Conservation (phyloP, 192 early-diverging fungal genomes). For the Mortierella antarctica region DNA sequence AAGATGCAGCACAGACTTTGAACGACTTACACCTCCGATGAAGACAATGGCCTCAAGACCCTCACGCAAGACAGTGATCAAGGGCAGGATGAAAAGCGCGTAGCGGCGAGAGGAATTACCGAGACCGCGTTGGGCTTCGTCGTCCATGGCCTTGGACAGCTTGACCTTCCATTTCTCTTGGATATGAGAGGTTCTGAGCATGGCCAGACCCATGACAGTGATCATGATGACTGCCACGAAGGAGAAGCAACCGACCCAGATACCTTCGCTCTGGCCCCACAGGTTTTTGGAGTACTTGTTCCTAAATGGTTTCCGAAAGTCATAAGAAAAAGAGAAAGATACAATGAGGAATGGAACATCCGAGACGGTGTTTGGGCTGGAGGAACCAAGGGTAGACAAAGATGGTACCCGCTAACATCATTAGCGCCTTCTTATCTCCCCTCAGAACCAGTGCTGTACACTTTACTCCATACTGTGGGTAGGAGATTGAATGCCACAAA, state of each 20-base stretch:
- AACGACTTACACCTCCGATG: constrained; percentile 78
- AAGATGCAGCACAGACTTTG: no score
- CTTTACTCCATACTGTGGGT: no score
- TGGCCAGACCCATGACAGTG: constrained; percentile 84
- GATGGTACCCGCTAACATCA: no score
- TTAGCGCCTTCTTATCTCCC: background rate
- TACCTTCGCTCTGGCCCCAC: constrained; percentile 67
- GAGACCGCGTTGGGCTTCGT: constrained; percentile 40
- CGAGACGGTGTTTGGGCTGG: no score
- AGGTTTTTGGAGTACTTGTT: constrained; percentile 40
- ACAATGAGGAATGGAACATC: background rate
- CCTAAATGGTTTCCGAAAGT: constrained; percentile 13
- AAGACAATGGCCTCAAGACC: constrained; percentile 90
- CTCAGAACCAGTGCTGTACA: no score
- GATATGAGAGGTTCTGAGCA: constrained; percentile 78
- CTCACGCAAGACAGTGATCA: constrained; percentile 86
- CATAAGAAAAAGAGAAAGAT: background rate
- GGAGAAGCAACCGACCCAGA: constrained; percentile 66
- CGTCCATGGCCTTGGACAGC: constrained; percentile 63
- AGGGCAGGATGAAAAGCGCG: constrained; percentile 83
- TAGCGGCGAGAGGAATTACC: constrained; percentile 56
- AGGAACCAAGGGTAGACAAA: no score
- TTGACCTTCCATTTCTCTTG: constrained; percentile 83
- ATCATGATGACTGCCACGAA: constrained; percentile 84
- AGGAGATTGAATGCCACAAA: no score